Percentiles rank a stretch among this genome's conserved stretches.
Conservation (phyloP, 2,329 filamentous ascomycete genomes). For the Aspergillus thermomutatus region DNA sequence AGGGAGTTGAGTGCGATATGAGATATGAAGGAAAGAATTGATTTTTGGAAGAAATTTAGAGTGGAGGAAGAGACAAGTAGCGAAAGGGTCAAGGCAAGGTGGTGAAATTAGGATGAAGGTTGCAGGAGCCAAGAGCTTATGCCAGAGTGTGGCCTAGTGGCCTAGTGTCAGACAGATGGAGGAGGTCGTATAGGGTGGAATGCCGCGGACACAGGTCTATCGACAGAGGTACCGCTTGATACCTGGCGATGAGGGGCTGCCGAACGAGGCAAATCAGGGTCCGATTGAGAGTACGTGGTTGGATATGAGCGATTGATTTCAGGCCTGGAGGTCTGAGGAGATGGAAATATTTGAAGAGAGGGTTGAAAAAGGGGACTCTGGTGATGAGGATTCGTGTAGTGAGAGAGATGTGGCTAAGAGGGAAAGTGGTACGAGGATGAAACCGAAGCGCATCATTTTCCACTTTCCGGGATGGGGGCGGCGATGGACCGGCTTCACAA, state of each 20-base stretch:
- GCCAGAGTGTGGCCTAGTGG: background rate
- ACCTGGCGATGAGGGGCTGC: background rate
- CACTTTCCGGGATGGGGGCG: too few relatives aligned
- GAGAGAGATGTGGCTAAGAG: background rate
- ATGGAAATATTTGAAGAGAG: background rate
- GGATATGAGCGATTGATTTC: background rate
- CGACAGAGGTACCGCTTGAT: background rate
- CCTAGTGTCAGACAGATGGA: background rate
- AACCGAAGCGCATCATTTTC: background rate
- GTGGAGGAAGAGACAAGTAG: constrained; percentile 3
- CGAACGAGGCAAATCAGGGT: background rate
- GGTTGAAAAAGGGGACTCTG: background rate
- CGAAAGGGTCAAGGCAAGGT: constrained; percentile 9
- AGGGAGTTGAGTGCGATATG: background rate
- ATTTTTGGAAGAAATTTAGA: background rate
- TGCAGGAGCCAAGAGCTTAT: background rate
- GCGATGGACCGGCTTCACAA: background rate
- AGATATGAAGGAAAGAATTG: background rate
- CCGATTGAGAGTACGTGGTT: background rate
- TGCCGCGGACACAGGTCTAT: background rate
- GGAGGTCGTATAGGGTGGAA: background rate
- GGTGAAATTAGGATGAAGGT: background rate
- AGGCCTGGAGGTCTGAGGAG: background rate
- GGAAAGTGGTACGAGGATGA: background rate
- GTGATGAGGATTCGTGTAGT: background rate